Evolutionary conservation across 371 early-diverging fungal species (phyloP).

Genomic region (Syncephalastrum racemosum): DNA sequence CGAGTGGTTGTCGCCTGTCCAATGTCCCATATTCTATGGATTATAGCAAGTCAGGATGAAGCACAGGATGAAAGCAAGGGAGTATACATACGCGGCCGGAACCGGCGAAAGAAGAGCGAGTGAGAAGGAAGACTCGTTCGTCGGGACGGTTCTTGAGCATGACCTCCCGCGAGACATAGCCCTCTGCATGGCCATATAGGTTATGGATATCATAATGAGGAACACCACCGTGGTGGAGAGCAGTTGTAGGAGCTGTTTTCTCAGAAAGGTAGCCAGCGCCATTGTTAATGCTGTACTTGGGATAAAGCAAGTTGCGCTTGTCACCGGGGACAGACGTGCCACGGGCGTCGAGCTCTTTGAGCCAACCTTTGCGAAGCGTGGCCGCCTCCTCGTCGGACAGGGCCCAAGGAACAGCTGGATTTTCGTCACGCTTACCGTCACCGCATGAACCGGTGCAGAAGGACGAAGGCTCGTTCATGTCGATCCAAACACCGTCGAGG

Average conservation of each 20-base stretch:
- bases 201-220: conserved; percentile 67
- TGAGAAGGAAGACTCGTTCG: conserved; percentile 66
- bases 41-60: neutral
- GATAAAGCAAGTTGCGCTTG: conserved; percentile 31
- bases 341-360: conserved; percentile 21
- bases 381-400: conserved; percentile 10
- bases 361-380: conserved; percentile 7
- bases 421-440: conserved; percentile 2
- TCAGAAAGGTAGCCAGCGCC: conserved; percentile 45
- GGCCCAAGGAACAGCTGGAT: conserved; percentile 45
- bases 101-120: conserved; percentile 70
- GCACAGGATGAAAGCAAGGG: neutral
- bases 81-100: conserved; percentile 68
- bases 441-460: conserved; percentile 33
- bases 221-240: conserved; percentile 54
- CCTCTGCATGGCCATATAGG: conserved; percentile 63
- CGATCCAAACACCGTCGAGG: conserved; percentile 56
- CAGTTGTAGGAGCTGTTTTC: conserved; percentile 57
- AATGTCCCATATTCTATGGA: conserved; percentile 8
- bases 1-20: conserved; percentile 58
- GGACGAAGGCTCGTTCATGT: conserved; percentile 70
- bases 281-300: conserved; percentile 42
- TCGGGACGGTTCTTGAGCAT: conserved; percentile 32
- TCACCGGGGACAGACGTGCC: conserved; percentile 17
- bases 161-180: conserved; percentile 52